Conservation (phyloP, 2,329 filamentous ascomycete genomes). For the Sporothrix sp. region DNA sequence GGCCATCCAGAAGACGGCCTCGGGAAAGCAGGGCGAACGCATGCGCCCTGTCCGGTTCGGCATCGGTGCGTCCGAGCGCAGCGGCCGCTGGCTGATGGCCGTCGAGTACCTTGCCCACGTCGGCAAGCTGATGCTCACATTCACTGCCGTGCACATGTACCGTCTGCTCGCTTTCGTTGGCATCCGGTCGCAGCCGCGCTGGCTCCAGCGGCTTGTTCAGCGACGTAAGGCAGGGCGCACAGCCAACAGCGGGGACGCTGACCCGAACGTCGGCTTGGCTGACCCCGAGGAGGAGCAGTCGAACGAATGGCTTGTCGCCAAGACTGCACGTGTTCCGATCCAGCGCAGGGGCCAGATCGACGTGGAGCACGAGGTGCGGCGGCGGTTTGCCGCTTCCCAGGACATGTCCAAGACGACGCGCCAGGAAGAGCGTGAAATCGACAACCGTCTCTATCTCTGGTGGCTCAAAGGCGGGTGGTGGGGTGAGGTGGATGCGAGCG, state of each 20-base stretch:
- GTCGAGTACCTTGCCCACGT: conserved; percentile 70
- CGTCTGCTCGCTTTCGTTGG: conserved; percentile 48
- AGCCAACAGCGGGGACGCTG: conserved; percentile 17
- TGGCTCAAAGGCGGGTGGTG: conserved; percentile 79
- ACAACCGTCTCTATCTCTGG: conserved; percentile 69
- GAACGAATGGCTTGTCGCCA: conserved; percentile 20
- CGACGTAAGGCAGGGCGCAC: conserved; percentile 26
- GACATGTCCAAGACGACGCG: conserved; percentile 18
- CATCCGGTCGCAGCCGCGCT: conserved; percentile 51
- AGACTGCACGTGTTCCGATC: conserved; percentile 33
- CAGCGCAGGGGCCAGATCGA: conserved; percentile 42
- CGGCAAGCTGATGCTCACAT: conserved; percentile 51
- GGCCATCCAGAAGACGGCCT: conserved; percentile 49
- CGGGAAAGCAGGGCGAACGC: conserved; percentile 36
- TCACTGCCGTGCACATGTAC: conserved; percentile 45
- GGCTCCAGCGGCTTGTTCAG: conserved; percentile 46
- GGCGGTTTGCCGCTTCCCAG: conserved; percentile 35
- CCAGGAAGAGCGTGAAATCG: conserved; percentile 54
- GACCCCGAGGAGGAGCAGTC: conserved; percentile 14
- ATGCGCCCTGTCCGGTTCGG: conserved; percentile 44
- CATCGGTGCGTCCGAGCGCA: conserved; percentile 69
- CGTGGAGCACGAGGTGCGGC: conserved; percentile 69
- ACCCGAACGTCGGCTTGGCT: conserved; percentile 17
- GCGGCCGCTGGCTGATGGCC: conserved; percentile 67
- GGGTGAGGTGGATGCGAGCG: conserved; percentile 71